phyloP scores from a whole-genome alignment of 345 rosid genomes.

The Kernera saxatilis region DNA sequence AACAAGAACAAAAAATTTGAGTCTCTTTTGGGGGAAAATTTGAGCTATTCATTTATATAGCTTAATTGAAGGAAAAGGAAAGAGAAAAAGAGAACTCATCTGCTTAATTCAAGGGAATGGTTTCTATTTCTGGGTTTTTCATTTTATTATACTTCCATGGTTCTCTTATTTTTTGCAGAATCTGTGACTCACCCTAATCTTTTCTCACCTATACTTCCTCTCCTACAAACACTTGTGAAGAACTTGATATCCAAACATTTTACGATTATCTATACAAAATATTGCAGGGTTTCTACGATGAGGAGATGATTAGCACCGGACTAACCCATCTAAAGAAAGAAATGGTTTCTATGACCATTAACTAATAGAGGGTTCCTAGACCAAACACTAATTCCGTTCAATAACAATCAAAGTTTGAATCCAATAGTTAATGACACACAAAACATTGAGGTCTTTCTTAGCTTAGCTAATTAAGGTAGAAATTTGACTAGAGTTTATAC shows the following conservation, averaged over 20 bases:
- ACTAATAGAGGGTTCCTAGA: background rate
- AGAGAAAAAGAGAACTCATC: constrained; percentile 1
- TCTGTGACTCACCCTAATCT: constrained; percentile 25
- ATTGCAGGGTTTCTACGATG: constrained; percentile 1
- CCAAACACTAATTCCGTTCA: constrained; percentile 11
- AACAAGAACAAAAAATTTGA: background rate
- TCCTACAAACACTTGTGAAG: constrained; percentile 30
- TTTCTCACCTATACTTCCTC: constrained; percentile 34
- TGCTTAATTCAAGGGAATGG: constrained; percentile 29
- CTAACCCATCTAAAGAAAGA: constrained; percentile 14
- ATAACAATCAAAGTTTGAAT: background rate
- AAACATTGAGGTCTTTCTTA: background rate
- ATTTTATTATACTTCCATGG: constrained; percentile 10
- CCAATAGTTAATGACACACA: background rate
- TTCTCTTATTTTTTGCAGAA: constrained; percentile 11
- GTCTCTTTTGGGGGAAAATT: constrained; percentile 3
- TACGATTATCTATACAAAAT: background rate
- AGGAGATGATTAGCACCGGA: background rate
- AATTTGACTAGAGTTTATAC: background rate
- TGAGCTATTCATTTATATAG: constrained; percentile 7
- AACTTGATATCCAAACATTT: constrained; percentile 14
- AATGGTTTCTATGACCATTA: background rate
- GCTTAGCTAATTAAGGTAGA: background rate
- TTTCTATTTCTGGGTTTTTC: constrained; percentile 15
- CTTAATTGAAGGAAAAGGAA: constrained; percentile 3